Percentiles rank a stretch among this genome's conserved stretches.
Evolutionary conservation across 495 filamentous ascomycete genomes (phyloP).

Genomic region (Acidomyces sp.): DNA sequence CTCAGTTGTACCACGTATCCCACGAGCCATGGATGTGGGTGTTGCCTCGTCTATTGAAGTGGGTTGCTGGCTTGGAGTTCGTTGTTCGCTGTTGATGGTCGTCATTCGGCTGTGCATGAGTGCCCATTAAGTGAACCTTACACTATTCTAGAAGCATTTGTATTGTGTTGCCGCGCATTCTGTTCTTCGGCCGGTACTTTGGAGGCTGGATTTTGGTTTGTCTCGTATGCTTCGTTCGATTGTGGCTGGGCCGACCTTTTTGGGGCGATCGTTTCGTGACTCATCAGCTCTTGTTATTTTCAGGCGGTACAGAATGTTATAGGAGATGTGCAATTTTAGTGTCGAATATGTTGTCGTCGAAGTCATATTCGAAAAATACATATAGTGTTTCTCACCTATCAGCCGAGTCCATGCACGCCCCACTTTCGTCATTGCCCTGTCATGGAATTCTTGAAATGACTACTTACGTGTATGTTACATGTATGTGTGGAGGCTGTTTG

Average conservation of each 20-base stretch:
- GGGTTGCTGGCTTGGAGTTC: constrained; percentile 22
- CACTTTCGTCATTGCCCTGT: no score
- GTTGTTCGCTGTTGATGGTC: constrained; percentile 19
- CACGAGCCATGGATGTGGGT: constrained; percentile 22
- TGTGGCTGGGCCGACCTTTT: constrained; percentile 27
- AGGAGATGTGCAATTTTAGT: constrained; percentile 6
- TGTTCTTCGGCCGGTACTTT: constrained; percentile 25
- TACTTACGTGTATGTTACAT: no score
- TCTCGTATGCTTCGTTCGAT: constrained; percentile 25
- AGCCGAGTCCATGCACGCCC: no score
- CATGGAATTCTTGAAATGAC: no score
- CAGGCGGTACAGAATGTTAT: no score
- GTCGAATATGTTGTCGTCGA: neutral
- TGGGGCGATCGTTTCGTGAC: constrained; percentile 14
- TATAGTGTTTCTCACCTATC: no score
- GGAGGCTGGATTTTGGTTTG: constrained; percentile 27
- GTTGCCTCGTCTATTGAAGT: constrained; percentile 13
- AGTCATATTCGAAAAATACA: no score
- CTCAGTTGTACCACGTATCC: constrained; percentile 24
- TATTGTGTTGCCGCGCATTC: constrained; percentile 17
- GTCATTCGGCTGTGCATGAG: neutral
- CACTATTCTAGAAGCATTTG: no score
- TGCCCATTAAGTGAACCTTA: no score
- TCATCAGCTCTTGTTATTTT: no score
- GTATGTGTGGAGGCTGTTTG: no score